Evolutionary conservation across 2,329 filamentous ascomycete genomes (phyloP).

Genomic region (Fusarium nanum): DNA sequence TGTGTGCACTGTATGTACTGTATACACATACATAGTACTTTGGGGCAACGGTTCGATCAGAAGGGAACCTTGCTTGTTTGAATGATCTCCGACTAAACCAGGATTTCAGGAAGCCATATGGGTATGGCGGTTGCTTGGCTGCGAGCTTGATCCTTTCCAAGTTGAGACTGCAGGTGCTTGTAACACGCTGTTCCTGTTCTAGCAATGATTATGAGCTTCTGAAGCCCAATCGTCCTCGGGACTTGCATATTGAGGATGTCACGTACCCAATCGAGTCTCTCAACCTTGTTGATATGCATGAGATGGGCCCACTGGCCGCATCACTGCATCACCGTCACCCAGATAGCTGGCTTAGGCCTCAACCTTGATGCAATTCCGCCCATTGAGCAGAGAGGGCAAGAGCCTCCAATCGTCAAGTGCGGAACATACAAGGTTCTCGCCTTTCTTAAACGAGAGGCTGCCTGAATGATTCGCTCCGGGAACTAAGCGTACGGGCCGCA

Average conservation of each 20-base stretch:
- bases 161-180: conserved; percentile 27
- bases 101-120: conserved; percentile 14
- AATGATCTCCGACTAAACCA: conserved; percentile 14
- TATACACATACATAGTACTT: neutral
- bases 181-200: conserved; percentile 33
- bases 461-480: neutral
- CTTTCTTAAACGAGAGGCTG: neutral
- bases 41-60: conserved; percentile 9
- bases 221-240: conserved; percentile 17
- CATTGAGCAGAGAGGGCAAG: neutral
- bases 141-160: conserved; percentile 13
- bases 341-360: conserved; percentile 1
- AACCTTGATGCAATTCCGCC: neutral
- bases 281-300: conserved; percentile 19
- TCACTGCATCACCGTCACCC: neutral
- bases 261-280: conserved; percentile 15
- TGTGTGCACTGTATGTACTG: neutral
- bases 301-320: conserved; percentile 3
- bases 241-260: conserved; percentile 35
- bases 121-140: conserved; percentile 3
- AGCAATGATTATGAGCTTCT: conserved; percentile 23
- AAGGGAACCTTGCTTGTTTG: conserved; percentile 4
- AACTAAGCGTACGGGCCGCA: conserved; percentile 24
- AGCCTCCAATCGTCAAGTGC: neutral
- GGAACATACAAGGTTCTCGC: neutral